These are phyloP conservation scores for Zasmidium angulare DNA, from an alignment of 2,329 filamentous ascomycete genomes.

Conservation along the genomic window DNA sequence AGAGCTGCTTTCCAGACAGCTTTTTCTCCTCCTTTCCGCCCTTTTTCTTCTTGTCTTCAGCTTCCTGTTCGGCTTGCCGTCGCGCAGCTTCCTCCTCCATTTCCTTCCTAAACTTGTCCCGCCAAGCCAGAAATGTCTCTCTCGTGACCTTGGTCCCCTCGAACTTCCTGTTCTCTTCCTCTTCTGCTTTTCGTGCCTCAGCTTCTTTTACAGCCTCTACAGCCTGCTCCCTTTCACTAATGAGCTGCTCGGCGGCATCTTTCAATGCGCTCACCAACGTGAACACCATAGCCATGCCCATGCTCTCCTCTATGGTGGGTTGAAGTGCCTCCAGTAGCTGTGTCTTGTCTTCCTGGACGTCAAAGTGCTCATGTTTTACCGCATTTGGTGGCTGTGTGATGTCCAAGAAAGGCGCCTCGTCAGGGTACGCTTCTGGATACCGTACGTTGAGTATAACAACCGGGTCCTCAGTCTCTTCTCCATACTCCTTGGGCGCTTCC, in stretches of 20 bases:
- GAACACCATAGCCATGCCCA: constrained; percentile 98
- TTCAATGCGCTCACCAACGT: constrained; percentile 84
- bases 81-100: constrained; percentile 69
- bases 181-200: constrained; percentile 65
- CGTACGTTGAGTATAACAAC: constrained; percentile 78
- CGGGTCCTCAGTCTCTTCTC: constrained; percentile 60
- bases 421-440: constrained; percentile 89
- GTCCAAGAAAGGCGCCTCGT: constrained; percentile 80
- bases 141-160: constrained; percentile 85
- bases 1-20: constrained; percentile 61
- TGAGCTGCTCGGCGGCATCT: constrained; percentile 83
- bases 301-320: constrained; percentile 81
- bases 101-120: constrained; percentile 73
- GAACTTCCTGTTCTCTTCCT: constrained; percentile 95
- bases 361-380: constrained; percentile 69
- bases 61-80: constrained; percentile 64
- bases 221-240: constrained; percentile 69
- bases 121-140: constrained; percentile 82
- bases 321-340: constrained; percentile 68
- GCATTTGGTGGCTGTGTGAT: constrained; percentile 72
- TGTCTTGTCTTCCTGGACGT: constrained; percentile 76
- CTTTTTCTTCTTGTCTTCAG: constrained; percentile 61
- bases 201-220: constrained; percentile 55
- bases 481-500: constrained; percentile 55
- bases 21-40: constrained; percentile 69